Conservation (phyloP, 768 basidiomycete genomes). For the Mycena venus region DNA sequence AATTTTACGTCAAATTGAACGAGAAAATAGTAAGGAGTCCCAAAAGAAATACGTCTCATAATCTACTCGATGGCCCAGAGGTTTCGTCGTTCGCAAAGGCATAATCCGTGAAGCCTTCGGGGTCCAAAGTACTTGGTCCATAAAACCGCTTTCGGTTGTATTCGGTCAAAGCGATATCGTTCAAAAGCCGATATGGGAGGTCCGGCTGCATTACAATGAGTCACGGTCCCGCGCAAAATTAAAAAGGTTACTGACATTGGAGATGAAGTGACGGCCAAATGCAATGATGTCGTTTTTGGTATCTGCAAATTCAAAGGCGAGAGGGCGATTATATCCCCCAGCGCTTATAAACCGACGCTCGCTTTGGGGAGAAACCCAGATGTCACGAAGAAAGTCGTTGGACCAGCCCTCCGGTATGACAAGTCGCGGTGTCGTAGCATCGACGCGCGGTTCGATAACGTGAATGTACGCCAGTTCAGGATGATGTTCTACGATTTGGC, state of each 20-base stretch:
- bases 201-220: constrained; percentile 19
- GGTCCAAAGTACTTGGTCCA: constrained; percentile 4
- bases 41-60: background rate
- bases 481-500: constrained; percentile 56
- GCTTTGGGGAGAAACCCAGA: background rate
- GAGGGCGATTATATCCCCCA: constrained; percentile 43
- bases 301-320: constrained; percentile 42
- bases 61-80: background rate
- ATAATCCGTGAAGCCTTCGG: constrained; percentile 32
- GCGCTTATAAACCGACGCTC: constrained; percentile 30
- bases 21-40: no score
- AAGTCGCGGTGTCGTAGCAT: constrained; percentile 32
- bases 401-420: constrained; percentile 21
- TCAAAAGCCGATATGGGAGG: constrained; percentile 23
- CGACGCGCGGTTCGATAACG: constrained; percentile 55
- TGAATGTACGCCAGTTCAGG: constrained; percentile 67
- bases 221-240: no score
- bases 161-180: constrained; percentile 21
- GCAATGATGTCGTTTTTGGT: constrained; percentile 24
- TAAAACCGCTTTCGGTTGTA: constrained; percentile 25
- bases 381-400: constrained; percentile 13
- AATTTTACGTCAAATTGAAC: no score
- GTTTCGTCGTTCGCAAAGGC: constrained; percentile 20
- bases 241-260: constrained; percentile 11
- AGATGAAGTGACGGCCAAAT: constrained; percentile 35